Conservation (phyloP, 345 rosid genomes). For the Nasturtium officinale region DNA sequence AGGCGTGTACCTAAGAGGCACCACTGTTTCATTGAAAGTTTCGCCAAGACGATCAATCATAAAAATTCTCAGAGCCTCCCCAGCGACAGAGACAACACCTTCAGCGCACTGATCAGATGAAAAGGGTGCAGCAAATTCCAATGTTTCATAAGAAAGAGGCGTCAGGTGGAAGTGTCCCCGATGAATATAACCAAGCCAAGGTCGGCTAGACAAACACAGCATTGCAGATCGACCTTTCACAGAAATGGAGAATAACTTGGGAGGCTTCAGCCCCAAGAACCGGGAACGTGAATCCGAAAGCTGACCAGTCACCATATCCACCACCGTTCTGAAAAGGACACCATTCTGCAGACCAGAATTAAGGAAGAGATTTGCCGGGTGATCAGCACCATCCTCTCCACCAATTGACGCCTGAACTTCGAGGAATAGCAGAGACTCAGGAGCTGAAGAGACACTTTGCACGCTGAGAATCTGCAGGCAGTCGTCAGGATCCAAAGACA, state of each 20-base stretch:
- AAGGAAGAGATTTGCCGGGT: slow-evolving; percentile 95
- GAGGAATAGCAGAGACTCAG: slow-evolving; percentile 95
- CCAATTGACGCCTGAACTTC: slow-evolving; percentile 97
- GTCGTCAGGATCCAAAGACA: slow-evolving; percentile 98
- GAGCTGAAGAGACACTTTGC: slow-evolving; percentile 96
- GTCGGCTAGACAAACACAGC: slow-evolving; percentile 95
- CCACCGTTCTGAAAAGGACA: slow-evolving; percentile 91
- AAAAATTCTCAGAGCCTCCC: slow-evolving; percentile 91
- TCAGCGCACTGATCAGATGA: slow-evolving; percentile 99
- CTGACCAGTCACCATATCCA: slow-evolving; percentile 98
- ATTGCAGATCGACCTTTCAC: slow-evolving; percentile 93
- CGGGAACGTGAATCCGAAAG: slow-evolving; percentile 97
- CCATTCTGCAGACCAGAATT: slow-evolving; percentile 95
- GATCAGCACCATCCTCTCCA: slow-evolving; percentile 99
- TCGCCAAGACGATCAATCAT: slow-evolving; percentile 95
- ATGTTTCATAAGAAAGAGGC: slow-evolving; percentile 93
- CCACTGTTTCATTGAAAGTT: slow-evolving; percentile 86
- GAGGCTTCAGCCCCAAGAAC: slow-evolving; percentile 89
- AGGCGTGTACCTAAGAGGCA: slow-evolving; percentile 95
- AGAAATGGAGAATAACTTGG: slow-evolving; percentile 79
- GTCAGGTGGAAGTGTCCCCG: slow-evolving; percentile 93
- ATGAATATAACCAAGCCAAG: slow-evolving; percentile 98
- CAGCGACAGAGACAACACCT: slow-evolving; percentile 97
- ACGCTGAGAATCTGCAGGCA: slow-evolving; percentile 95
- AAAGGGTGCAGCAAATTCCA: slow-evolving; percentile 94